These are phyloP conservation scores for Eucalyptus cladocalyx DNA, from an alignment of 345 rosid genomes.

Conservation along the genomic window DNA sequence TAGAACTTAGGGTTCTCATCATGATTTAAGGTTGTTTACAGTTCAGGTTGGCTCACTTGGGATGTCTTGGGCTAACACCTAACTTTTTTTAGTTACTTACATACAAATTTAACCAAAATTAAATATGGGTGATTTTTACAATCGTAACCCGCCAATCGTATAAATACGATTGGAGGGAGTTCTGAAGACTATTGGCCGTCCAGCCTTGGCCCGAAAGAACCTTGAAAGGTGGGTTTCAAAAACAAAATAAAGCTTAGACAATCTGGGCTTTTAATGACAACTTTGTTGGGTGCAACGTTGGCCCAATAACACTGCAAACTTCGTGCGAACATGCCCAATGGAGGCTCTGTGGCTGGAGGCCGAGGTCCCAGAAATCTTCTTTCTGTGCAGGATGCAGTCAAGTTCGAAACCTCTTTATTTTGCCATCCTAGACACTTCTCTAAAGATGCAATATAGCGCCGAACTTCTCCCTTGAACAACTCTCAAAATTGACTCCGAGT, in stretches of 20 bases:
- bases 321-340: neutral
- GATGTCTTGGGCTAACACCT: neutral
- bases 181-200: neutral
- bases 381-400: neutral
- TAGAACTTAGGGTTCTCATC: neutral
- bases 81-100: neutral
- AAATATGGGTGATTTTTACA: no score
- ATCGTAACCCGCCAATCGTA: no score
- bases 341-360: neutral
- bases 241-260: neutral
- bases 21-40: neutral
- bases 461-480: neutral
- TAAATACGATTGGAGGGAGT: neutral
- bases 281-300: no score
- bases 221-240: neutral
- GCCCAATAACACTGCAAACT: neutral
- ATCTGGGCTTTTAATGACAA: neutral
- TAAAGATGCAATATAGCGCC: neutral
- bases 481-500: neutral
- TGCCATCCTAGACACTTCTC: neutral
- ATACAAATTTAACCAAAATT: neutral
- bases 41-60: neutral
- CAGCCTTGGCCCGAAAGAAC: neutral
- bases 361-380: neutral
- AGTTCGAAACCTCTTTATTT: neutral